Base-by-base conservation (phyloP, 805 yeast species). In the Cyberlindnera nakhonratchasimensis region DNA sequence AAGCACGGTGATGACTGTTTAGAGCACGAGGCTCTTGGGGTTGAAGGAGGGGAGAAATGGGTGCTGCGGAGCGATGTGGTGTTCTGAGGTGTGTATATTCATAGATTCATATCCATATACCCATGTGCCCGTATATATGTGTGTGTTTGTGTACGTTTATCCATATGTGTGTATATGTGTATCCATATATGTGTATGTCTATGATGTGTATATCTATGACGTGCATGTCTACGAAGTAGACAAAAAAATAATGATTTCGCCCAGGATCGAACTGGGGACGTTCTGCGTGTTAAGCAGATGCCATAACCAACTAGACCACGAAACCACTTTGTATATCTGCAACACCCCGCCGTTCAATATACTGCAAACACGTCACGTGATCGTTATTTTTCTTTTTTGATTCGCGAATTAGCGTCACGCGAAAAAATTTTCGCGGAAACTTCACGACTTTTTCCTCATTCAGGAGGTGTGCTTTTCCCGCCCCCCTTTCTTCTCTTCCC, bases 211-310 rank as follows among this genome's bases (percentile, higher is more conserved):
- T 9, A 10, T n/a, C 6, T 6, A 12, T 28, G 25, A 20, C 16
- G 10, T 31, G 9, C 20, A 23, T 14, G 12, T 5, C n/a, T 6
- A 14, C 6, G 6, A 20, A 8, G 20, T 18, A n/a, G 10, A 24
- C 6, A 19, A 20, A 29, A 46, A 47, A 43, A 38, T 18, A 47
- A 48, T 89, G 96, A 88, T 83, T 87, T 81, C 85, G 89, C 96
- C 97, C 97, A 89, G 97, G 96, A 87, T 91, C 96, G 97, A 91
- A 91, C 97, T 88, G 96, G 97, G 96, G 97, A 91, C 97, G 89
- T 86, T 86, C 93, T 88, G 96, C 96, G 96, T 90, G 97, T 90
- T 88, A 90, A 87, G 96, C 96, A 89, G 93, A 86, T 86, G 96
- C 96, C 96, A 90, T 90, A 80, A 89, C 96, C 96, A 71, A 89